A percentile compares a stretch with the other conserved stretches of the same genome.
phyloP scores from a whole-genome alignment of 768 basidiomycete genomes.

The Leucogyrophana mollusca region DNA sequence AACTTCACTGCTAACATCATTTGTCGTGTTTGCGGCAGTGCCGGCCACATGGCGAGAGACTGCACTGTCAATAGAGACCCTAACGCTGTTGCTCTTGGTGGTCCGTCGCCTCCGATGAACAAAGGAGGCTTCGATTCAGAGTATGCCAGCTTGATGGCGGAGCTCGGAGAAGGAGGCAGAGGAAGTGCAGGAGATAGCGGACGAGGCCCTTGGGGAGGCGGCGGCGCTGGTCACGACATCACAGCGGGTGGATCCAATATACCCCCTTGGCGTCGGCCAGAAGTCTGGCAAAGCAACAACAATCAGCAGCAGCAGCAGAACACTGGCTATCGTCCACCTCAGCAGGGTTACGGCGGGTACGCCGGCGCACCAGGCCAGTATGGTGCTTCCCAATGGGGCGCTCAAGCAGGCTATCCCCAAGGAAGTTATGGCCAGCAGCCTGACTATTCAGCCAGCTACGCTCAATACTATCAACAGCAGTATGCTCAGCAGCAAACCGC shows the following conservation, averaged over 20 bases:
- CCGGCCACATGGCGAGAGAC: conserved; percentile 98
- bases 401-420: conserved; percentile 29
- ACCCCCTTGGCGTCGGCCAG: conserved; percentile 90
- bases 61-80: conserved; percentile 93
- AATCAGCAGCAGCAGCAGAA: conserved; percentile 51
- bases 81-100: conserved; percentile 52
- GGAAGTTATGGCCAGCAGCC: conserved; percentile 40
- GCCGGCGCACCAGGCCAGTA: conserved; percentile 42
- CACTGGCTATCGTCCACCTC: conserved; percentile 68
- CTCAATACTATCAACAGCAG: conserved; percentile 87
- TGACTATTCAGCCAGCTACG: conserved; percentile 78
- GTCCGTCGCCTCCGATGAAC: conserved; percentile 49
- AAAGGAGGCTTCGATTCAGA: conserved; percentile 94
- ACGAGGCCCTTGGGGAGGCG: conserved; percentile 62
- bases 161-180: conserved; percentile 83
- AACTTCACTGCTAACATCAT: conserved; percentile 99
- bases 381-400: conserved; percentile 31
- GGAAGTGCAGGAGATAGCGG: conserved; percentile 51
- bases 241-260: conserved; percentile 69
- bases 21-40: conserved; percentile 96
- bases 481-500: conserved; percentile 74
- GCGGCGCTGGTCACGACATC: conserved; percentile 58
- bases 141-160: conserved; percentile 96
- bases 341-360: conserved; percentile 51
- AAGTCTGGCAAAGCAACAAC: conserved; percentile 68